Percentiles rank a stretch among this genome's conserved stretches.
These are phyloP conservation scores for Beauveria pseudobassiana DNA, from an alignment of 2,329 filamentous ascomycete species.

Conservation along the genomic window DNA sequence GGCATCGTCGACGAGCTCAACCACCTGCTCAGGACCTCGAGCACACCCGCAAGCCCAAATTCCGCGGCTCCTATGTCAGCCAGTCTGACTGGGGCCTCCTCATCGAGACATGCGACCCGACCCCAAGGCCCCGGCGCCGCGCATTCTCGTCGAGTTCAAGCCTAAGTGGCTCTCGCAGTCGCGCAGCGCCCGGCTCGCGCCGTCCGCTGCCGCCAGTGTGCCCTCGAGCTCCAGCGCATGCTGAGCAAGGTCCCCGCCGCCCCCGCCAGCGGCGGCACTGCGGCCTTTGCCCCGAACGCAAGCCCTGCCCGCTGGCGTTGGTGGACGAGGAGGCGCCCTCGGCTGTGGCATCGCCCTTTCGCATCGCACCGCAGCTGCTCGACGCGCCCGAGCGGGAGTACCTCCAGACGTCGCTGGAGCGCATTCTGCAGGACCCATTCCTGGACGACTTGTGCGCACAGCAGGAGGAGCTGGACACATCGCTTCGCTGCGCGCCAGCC, in stretches of 20 bases:
- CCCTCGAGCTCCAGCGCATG: slow-evolving; percentile 36
- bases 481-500: slow-evolving; percentile 33
- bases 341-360: slow-evolving; percentile 35
- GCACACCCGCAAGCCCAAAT: slow-evolving; percentile 34
- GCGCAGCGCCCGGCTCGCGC: slow-evolving; percentile 55
- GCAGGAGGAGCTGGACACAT: slow-evolving; percentile 36
- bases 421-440: slow-evolving; percentile 27
- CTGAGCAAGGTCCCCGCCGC: slow-evolving; percentile 20
- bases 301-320: slow-evolving; percentile 61
- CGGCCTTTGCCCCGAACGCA: slow-evolving; percentile 25
- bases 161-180: slow-evolving; percentile 80
- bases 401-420: slow-evolving; percentile 19
- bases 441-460: slow-evolving; percentile 27
- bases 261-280: neutral
- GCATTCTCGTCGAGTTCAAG: slow-evolving; percentile 62
- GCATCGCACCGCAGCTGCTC: slow-evolving; percentile 28
- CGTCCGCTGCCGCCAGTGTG: slow-evolving; percentile 68
- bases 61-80: slow-evolving; percentile 42
- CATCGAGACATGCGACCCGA: slow-evolving; percentile 60
- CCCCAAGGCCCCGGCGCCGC: slow-evolving; percentile 15
- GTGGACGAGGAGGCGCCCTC: slow-evolving; percentile 40
- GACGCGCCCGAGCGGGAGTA: slow-evolving; percentile 22
- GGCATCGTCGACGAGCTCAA: slow-evolving; percentile 41
- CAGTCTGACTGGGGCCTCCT: slow-evolving; percentile 59
- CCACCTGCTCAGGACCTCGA: slow-evolving; percentile 44